Conservation (phyloP, 345 rosid species). For the Salix udensis region DNA sequence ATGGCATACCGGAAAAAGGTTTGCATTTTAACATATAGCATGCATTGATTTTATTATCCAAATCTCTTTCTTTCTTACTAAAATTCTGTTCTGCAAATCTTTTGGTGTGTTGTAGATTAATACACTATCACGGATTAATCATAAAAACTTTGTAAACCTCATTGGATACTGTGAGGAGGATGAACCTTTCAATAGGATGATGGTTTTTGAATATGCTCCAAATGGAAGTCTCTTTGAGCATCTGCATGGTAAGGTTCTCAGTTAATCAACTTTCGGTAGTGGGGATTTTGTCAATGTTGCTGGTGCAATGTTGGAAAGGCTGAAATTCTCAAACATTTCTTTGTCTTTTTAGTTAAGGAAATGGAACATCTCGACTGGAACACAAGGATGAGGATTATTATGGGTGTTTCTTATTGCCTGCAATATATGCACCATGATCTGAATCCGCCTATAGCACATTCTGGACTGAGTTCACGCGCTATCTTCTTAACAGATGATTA, state of each 20-base stretch:
- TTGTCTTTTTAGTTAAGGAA: constrained; percentile 53
- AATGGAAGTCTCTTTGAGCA: constrained; percentile 85
- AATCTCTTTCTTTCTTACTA: background rate
- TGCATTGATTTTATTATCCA: background rate
- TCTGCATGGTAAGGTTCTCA: constrained; percentile 58
- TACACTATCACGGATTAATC: constrained; percentile 71
- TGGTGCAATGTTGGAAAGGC: constrained; percentile 9
- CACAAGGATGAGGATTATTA: constrained; percentile 73
- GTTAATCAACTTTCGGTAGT: background rate
- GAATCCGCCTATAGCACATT: constrained; percentile 65
- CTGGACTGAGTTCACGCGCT: constrained; percentile 36
- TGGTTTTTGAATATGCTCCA: constrained; percentile 98
- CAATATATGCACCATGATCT: constrained; percentile 87
- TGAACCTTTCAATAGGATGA: constrained; percentile 87
- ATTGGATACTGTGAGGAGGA: constrained; percentile 84
- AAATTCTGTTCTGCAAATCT: background rate
- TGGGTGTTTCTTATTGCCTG: constrained; percentile 91
- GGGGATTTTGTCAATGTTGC: constrained; percentile 1
- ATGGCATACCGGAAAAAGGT: constrained; percentile 75
- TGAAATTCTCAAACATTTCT: constrained; percentile 9
- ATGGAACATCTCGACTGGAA: constrained; percentile 94
- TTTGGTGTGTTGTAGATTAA: constrained; percentile 46
- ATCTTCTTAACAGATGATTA: constrained; percentile 82
- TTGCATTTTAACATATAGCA: background rate
- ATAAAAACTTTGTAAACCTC: constrained; percentile 89